phyloP scores from a whole-genome alignment of 176 grass and related monocot species.

The Oryza nivara region DNA sequence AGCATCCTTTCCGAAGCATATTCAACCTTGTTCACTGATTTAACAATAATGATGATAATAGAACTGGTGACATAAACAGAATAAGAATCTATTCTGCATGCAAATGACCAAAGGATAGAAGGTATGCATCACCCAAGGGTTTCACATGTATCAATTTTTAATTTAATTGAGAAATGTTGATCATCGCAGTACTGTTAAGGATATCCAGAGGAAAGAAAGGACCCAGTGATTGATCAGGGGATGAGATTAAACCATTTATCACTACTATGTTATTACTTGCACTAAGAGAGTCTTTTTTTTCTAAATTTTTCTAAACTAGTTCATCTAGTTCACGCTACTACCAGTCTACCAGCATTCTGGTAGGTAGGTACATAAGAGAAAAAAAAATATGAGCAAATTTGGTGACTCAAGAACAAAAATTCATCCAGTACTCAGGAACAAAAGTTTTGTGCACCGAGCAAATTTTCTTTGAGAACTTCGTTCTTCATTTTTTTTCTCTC shows the following conservation, averaged over 20 bases:
- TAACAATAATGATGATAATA: neutral
- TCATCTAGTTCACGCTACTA: neutral
- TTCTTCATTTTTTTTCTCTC: neutral
- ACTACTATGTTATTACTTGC: neutral
- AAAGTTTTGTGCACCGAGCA: constrained; percentile 40
- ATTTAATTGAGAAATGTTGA: constrained; percentile 27
- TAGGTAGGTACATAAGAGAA: neutral
- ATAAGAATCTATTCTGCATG: constrained; percentile 21
- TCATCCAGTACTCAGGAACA: constrained; percentile 44
- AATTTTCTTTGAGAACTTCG: constrained; percentile 34
- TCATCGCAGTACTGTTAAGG: neutral
- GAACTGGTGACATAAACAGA: neutral
- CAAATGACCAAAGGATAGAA: constrained; percentile 3
- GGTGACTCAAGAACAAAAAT: constrained; percentile 44
- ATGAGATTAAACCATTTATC: constrained; percentile 1
- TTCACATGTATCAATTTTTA: neutral
- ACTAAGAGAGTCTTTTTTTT: neutral
- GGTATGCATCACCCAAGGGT: neutral
- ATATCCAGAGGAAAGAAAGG: neutral
- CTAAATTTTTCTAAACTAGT: neutral
- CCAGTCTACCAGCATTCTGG: neutral
- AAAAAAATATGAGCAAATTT: neutral
- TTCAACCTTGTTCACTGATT: constrained; percentile 8
- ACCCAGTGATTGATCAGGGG: neutral
- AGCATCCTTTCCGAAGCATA: neutral